Percentiles rank a stretch among this genome's conserved stretches.
phyloP scores from a whole-genome alignment of 2,329 filamentous ascomycete species.

The Penicillium sclerotiorum region DNA sequence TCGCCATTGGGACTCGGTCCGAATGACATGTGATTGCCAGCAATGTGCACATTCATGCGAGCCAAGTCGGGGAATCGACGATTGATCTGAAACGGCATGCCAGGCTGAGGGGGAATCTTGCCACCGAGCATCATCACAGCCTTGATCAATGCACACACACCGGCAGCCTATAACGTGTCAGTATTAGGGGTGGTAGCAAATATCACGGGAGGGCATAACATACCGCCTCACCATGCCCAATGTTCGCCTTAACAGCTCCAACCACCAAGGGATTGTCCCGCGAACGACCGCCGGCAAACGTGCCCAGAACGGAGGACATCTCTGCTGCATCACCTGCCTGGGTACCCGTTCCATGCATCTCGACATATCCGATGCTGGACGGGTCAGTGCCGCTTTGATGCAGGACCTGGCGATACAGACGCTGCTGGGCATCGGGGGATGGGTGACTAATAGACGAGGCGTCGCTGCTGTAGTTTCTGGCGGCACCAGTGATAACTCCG shows the following conservation, averaged over 20 bases:
- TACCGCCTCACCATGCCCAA: slow-evolving; percentile 49
- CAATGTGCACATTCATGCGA: too few relatives aligned
- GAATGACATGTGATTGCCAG: too few relatives aligned
- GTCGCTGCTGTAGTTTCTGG: slow-evolving; percentile 49
- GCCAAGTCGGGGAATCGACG: slow-evolving; percentile 27
- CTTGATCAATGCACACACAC: slow-evolving; percentile 56
- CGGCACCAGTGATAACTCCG: slow-evolving; percentile 47
- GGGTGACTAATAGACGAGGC: slow-evolving; percentile 51
- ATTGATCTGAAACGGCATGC: slow-evolving; percentile 58
- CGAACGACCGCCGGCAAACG: slow-evolving; percentile 31
- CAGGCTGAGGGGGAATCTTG: slow-evolving; percentile 66
- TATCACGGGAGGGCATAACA: too few relatives aligned
- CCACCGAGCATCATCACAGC: slow-evolving; percentile 67
- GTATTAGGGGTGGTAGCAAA: too few relatives aligned
- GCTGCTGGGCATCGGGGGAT: slow-evolving; percentile 41
- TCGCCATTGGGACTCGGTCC: too few relatives aligned
- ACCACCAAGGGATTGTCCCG: slow-evolving; percentile 28
- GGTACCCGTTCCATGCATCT: slow-evolving; percentile 47
- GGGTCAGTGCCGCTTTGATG: slow-evolving; percentile 40
- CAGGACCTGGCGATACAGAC: slow-evolving; percentile 41
- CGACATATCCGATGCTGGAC: slow-evolving; percentile 41
- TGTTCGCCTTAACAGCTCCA: slow-evolving; percentile 39
- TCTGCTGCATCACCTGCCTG: slow-evolving; percentile 43
- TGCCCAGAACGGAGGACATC: slow-evolving; percentile 38
- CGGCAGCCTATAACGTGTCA: too few relatives aligned